These are phyloP conservation scores for Cystobasidium pallidum DNA, from an alignment of 1,284 basidiomycete genomes.

Conservation along the genomic window DNA sequence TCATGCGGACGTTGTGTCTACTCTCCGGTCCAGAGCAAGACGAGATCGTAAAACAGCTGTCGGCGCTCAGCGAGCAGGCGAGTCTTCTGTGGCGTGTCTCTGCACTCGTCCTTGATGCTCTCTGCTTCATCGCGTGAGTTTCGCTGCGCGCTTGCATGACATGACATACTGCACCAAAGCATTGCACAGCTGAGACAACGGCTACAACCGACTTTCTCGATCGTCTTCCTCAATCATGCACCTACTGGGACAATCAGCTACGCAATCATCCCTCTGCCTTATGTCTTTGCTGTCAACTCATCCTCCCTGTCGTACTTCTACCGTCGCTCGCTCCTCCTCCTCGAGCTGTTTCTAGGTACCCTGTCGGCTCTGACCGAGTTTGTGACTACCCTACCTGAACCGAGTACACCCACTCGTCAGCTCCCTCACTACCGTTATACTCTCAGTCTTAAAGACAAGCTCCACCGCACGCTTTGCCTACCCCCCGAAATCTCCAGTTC, in stretches of 20 bases:
- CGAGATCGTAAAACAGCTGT: constrained; percentile 26
- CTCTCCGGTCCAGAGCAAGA: constrained; percentile 42
- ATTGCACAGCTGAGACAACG: neutral
- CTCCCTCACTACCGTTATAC: constrained; percentile 4
- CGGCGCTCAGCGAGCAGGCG: constrained; percentile 28
- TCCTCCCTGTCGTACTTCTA: constrained; percentile 11
- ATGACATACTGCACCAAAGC: neutral
- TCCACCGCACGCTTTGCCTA: constrained; percentile 15
- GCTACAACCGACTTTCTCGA: neutral
- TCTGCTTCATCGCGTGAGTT: constrained; percentile 29
- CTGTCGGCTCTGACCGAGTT: constrained; percentile 33
- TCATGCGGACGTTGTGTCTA: too few species aligned
- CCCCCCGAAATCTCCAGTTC: constrained; percentile 35
- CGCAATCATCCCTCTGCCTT: constrained; percentile 31
- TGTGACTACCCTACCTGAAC: constrained; percentile 35
- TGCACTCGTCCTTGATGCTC: constrained; percentile 27
- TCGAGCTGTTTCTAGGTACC: constrained; percentile 25
- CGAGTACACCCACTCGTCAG: constrained; percentile 3
- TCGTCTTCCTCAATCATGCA: constrained; percentile 1
- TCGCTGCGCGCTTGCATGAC: neutral
- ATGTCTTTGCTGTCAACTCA: constrained; percentile 19
- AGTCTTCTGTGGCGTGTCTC: constrained; percentile 33
- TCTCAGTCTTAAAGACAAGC: constrained; percentile 22
- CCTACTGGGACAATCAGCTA: constrained; percentile 6
- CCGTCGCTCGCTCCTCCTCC: constrained; percentile 31